Percentiles rank a stretch among this genome's conserved stretches.
Evolutionary conservation across 225 moss, liverwort and hornwort species (phyloP).

Genomic region (Bryum argenteum): DNA sequence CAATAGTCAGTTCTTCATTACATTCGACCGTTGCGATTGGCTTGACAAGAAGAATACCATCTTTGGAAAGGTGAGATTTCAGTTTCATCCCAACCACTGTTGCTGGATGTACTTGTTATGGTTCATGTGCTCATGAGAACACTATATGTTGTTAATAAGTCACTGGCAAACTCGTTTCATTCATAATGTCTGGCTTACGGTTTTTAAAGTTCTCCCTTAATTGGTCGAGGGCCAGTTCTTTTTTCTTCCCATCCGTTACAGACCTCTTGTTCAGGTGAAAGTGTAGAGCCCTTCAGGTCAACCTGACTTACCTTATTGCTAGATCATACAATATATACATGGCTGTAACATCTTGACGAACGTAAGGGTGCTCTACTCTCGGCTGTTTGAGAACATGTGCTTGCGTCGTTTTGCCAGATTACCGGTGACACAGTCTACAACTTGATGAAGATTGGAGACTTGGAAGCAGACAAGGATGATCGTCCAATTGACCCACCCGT

Average conservation of each 20-base stretch:
- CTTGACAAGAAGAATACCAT: slow-evolving; percentile 97
- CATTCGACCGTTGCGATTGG: slow-evolving; percentile 97
- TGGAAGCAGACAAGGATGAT: slow-evolving; percentile 82
- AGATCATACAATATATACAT: background rate
- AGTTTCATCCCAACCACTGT: background rate
- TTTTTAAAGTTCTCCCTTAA: background rate
- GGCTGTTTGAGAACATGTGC: slow-evolving; percentile 8
- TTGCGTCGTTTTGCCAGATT: slow-evolving; percentile 51
- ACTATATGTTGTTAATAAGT: too few relatives aligned
- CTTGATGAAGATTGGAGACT: slow-evolving; percentile 85
- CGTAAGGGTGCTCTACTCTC: too few relatives aligned
- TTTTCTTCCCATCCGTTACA: background rate
- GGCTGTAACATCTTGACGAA: background rate
- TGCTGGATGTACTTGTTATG: slow-evolving; percentile 13
- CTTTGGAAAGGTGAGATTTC: slow-evolving; percentile 80
- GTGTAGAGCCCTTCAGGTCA: background rate
- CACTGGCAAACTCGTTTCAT: background rate
- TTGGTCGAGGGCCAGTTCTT: background rate
- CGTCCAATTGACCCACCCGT: slow-evolving; percentile 81
- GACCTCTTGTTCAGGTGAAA: background rate
- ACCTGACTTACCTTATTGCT: background rate
- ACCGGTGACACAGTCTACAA: slow-evolving; percentile 99
- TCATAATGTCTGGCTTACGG: background rate
- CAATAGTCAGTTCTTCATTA: slow-evolving; percentile 98
- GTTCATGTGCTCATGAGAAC: slow-evolving; percentile 2